Base-by-base conservation (phyloP, 1,284 basidiomycete genomes). In the Athelia sp. region DNA sequence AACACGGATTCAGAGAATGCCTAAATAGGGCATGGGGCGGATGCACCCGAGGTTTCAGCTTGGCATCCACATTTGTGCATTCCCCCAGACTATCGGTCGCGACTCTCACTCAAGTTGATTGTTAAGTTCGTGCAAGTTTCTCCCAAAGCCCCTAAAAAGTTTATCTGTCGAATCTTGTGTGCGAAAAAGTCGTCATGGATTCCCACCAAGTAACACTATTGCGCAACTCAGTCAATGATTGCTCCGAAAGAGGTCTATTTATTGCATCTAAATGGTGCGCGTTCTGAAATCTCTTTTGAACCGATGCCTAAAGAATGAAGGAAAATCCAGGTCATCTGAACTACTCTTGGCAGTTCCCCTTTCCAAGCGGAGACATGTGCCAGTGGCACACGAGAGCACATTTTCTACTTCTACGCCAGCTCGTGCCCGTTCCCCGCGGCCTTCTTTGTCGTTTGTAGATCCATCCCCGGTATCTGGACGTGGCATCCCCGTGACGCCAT, bases 261-360 rank as follows among this genome's bases (percentile, higher is more conserved):
- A 70, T 77, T 26, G 84, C 87, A 43, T 78, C 85, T 40, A 90
- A 88, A 72, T 90, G 88, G 88, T 88, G 58, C 50, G 75, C 63
- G 17, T 46, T 29, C 48, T 31, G 26, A n/a, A n/a, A n/a, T n/a
- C 24, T 21, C 31, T 53, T 46, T 13, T 43, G 50, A 51, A 22
- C 26, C 36, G 31, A 36, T 49, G 19, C 15, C 43, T 19, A 46
- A 19, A 51, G 8, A 52, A 18, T 52, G 51, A 48, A 55, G n/a
- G n/a, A 50, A 50, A 55, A 42, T 61, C 51, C 48, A 88, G 87
- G 87, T 79, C 85, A 19, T 81, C 87, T 18, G 87, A 90, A 60
- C 71, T 90, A 17, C 71, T 90, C 48, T 71, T 84, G 15, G 78
- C 86, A 17, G 70, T 84, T 23, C 75, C 84, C 10, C 55, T 68